These are phyloP conservation scores for Clavaria fumosa DNA, from an alignment of 768 basidiomycete genomes.

Conservation along the genomic window DNA sequence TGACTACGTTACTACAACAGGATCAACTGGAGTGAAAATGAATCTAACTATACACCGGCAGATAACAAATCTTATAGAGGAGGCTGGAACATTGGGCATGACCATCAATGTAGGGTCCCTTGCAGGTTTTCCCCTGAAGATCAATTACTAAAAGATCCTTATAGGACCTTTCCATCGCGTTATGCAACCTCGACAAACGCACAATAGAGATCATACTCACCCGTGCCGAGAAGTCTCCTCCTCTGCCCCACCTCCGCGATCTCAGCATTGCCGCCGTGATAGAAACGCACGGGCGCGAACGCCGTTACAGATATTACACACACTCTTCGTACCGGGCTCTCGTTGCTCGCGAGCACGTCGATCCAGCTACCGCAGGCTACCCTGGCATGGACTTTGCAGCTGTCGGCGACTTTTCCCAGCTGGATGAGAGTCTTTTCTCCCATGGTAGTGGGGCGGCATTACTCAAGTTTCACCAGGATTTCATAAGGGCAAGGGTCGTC, in stretches of 20 bases:
- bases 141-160: constrained; percentile 4
- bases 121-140: no score
- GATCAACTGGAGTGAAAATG: constrained; percentile 30
- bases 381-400: constrained; percentile 30
- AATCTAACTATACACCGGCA: constrained; percentile 67
- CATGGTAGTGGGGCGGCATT: constrained; percentile 22
- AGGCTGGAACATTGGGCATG: constrained; percentile 51
- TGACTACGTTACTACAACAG: constrained; percentile 13
- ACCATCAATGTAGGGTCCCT: constrained; percentile 45
- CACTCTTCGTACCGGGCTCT: constrained; percentile 49
- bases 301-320: constrained; percentile 75
- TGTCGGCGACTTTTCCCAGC: constrained; percentile 38
- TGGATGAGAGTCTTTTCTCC: constrained; percentile 42
- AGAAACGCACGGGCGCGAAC: constrained; percentile 77
- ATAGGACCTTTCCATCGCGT: constrained; percentile 46
- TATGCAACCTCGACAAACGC: constrained; percentile 64
- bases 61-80: constrained; percentile 56
- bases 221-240: constrained; percentile 44
- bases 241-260: constrained; percentile 61
- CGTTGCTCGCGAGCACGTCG: constrained; percentile 49
- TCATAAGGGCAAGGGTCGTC: constrained; percentile 26
- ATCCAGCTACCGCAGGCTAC: constrained; percentile 30
- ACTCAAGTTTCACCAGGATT: constrained; percentile 33
- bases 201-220: constrained; percentile 70
- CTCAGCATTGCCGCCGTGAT: constrained; percentile 53